Base-by-base conservation (phyloP, 2,329 filamentous ascomycete species). In the Sporothrix sp. region DNA sequence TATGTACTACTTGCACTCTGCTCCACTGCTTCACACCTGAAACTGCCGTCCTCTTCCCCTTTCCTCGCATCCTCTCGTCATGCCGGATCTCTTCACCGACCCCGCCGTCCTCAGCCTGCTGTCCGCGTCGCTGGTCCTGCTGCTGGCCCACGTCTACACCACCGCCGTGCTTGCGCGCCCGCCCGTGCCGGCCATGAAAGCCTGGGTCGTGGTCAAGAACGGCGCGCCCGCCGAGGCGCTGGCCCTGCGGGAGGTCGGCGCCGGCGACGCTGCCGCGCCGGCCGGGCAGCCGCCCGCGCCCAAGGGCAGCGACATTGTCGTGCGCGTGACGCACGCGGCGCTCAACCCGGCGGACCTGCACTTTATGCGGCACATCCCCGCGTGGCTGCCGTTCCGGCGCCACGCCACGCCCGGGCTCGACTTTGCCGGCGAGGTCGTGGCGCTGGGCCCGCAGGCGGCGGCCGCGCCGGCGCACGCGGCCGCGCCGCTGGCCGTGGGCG, bases 291-390 rank as follows among this genome's bases (percentile, higher is more conserved):
- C 16, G 55, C 57, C 13, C n/a, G 40, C 11, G 21, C 54, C 52
- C 50, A 55, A 43, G 23, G 56, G 54, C 33, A 20, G 46, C 49
- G 18, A 59, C 23, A 53, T 68, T 37, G 58, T 66, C 38, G 49
- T 68, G 40, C 59, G 56, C 39, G 59, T 68, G 27, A 57, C 60
- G 8, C 60, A 66, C 54, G 62, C 65, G 3, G 60, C 65, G 13
- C 61, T 68, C 43, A 68, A 69, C 55, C 66, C 65, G 11, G 66
- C 59, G 50, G 65, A 68, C 54, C 47, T 64, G 7, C 57, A 63
- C 42, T 59, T 63, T 48, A 64, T 68, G 55, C 33, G 32, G 23
- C 43, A 56, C 23, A 54, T 68, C 30, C 61, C 60, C 10, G 55
- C 58, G 8, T 60, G 62, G 56, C 42, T 66, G 10, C 66, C 63